Conservation (phyloP, 1,139 yeast species). For the Geotrichum carabidarum region DNA sequence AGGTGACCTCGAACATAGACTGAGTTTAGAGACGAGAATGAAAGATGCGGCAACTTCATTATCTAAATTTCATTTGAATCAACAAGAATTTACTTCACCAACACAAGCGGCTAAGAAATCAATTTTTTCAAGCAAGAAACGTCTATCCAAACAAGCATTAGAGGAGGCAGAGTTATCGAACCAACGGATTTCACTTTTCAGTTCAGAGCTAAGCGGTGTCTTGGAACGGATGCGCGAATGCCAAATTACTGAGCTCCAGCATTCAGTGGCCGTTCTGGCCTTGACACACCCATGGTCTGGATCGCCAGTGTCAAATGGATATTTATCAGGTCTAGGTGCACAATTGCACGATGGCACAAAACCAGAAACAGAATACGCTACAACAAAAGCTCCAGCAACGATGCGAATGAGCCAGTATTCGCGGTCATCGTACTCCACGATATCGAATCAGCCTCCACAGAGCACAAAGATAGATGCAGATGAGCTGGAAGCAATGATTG, state of each 20-base stretch:
- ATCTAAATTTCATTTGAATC: constrained; percentile 27
- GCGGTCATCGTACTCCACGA: not conserved
- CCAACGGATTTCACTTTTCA: not conserved
- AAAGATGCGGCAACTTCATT: constrained; percentile 36
- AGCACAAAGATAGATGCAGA: not conserved
- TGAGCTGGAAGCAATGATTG: not conserved
- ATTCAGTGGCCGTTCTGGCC: constrained; percentile 8
- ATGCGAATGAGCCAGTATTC: constrained; percentile 1
- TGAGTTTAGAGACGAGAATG: constrained; percentile 1
- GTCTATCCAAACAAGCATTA: not conserved
- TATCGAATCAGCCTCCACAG: not conserved
- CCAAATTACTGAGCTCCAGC: constrained; percentile 2
- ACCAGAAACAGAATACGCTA: not conserved
- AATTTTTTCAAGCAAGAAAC: not conserved
- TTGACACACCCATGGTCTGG: not conserved
- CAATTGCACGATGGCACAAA: not conserved
- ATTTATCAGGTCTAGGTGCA: not conserved
- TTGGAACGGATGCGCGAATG: not conserved
- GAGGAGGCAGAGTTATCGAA: constrained; percentile 1
- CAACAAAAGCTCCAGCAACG: not conserved
- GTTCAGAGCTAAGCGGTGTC: constrained; percentile 1
- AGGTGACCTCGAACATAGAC: not conserved
- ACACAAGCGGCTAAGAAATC: not conserved
- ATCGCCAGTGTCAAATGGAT: not conserved
- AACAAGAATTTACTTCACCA: not conserved